Base-by-base conservation (phyloP, 1,139 yeast genomes). In the Saccharomyces hybrid region DNA sequence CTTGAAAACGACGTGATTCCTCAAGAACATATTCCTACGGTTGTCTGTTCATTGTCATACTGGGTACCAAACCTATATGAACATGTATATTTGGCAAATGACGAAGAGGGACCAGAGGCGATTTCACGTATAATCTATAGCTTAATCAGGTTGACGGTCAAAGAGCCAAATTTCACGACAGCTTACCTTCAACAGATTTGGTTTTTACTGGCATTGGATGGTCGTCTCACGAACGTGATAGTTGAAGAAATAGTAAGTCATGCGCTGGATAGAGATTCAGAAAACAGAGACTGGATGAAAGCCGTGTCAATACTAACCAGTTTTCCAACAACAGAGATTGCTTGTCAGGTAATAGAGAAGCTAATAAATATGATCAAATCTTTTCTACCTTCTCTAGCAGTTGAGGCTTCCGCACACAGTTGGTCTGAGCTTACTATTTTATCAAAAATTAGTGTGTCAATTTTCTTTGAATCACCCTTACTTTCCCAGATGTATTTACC, bases 371-470 rank as follows among this genome's bases (percentile, higher is more conserved):
- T 81, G 28, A 69, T 78, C 4, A 75, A 80, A 55, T 79, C 81
- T 11, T 78, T 80, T 47, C 72, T 78, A 47, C 79, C 85, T 3
- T 64, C 68, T 2, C 62, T 64, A 61, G 63, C 79, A 67, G 65
- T 75, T 50, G 72, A 68, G 54, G 76, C 83, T 2, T 75, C 80
- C 3, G 81, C 83, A 53, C 86, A 84, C 14, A 77, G 80, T 46
- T 82, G 93, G 81, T 79, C 86, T 56, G 96, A 88, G 68, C 78
- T 87, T 5, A 79, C 82, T 31, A 86, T 88, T 4, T 70, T 88
- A 61, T 81, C 86, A 5, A 82, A 83, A 62, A 77, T 86, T 50
- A 76, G 86, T 54, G 80, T 86, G 4, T 80, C 86, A 1, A 69
- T 88, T 49, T 82, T 88, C 58, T 89, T 89, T 72, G 93, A 88